These are phyloP conservation scores for Paramecium primaurelia DNA, from an alignment of 73 alveolate species.

Conservation along the genomic window DNA sequence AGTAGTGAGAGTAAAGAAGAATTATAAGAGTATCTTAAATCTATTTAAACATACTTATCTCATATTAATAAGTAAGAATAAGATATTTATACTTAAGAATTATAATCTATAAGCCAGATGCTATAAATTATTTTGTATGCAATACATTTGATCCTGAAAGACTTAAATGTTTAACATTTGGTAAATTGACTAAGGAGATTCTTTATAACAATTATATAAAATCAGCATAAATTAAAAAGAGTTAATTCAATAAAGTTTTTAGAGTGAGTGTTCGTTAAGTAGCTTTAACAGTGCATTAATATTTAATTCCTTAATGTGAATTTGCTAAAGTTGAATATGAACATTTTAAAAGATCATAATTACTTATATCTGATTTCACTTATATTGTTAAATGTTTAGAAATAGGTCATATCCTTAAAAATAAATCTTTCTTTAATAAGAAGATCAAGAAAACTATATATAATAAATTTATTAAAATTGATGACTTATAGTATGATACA, in stretches of 20 bases:
- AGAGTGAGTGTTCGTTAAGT: not conserved
- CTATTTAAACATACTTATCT: not conserved
- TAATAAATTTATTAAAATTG: not conserved
- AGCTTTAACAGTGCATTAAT: not conserved
- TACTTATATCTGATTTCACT: not conserved
- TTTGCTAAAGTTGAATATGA: not conserved
- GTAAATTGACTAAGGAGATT: not conserved
- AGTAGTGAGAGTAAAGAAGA: not conserved
- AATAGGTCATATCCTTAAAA: not conserved
- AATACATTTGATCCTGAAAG: not conserved
- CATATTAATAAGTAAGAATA: not conserved
- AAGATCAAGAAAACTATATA: not conserved
- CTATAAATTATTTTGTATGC: not conserved
- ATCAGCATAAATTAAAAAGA: not conserved
- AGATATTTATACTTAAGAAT: not conserved
- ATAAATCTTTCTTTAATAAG: not conserved
- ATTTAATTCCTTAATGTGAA: not conserved
- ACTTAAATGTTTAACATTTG: not conserved
- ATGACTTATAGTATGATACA: not conserved
- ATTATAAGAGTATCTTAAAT: not conserved
- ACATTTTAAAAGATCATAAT: not conserved
- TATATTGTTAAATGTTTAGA: not conserved
- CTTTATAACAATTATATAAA: not conserved
- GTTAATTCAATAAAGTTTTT: not conserved
- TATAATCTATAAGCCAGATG: not conserved